Percentiles rank a stretch among this genome's conserved stretches.
These are phyloP conservation scores for Seminavis robusta DNA, from an alignment of 108 stramenopile species.

Conservation along the genomic window DNA sequence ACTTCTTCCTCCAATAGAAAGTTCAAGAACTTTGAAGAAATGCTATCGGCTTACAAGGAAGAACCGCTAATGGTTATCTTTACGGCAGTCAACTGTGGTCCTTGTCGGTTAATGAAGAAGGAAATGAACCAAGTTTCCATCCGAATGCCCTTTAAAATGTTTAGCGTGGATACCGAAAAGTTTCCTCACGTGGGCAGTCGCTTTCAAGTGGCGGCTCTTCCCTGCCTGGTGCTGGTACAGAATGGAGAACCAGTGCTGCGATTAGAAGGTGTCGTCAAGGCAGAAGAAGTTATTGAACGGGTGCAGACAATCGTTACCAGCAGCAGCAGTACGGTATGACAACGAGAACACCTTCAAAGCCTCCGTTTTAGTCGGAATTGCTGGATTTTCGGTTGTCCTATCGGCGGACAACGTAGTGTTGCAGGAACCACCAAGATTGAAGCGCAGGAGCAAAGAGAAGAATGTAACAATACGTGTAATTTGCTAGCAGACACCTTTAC, in stretches of 20 bases:
- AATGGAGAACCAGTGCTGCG: slow-evolving; percentile 44
- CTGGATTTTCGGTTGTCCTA: too few relatives aligned
- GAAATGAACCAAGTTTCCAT: slow-evolving; percentile 20
- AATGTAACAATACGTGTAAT: too few relatives aligned
- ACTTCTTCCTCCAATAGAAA: slow-evolving; percentile 6
- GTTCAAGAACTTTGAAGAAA: slow-evolving; percentile 77
- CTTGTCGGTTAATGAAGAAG: slow-evolving; percentile 63
- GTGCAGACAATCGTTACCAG: too few relatives aligned
- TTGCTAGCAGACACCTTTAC: too few relatives aligned
- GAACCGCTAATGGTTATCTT: slow-evolving; percentile 52
- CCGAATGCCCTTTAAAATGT: slow-evolving; percentile 35
- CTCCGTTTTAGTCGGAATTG: too few relatives aligned
- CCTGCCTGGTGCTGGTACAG: slow-evolving; percentile 54
- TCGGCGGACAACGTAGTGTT: too few relatives aligned
- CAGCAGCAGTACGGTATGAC: too few relatives aligned
- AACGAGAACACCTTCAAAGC: too few relatives aligned
- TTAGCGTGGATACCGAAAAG: slow-evolving; percentile 56
- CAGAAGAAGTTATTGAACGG: slow-evolving; percentile 39
- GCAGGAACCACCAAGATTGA: too few relatives aligned
- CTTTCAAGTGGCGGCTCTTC: slow-evolving; percentile 50
- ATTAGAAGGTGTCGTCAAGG: slow-evolving; percentile 50
- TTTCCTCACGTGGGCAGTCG: slow-evolving; percentile 62
- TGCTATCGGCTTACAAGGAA: slow-evolving; percentile 40
- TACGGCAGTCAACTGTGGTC: slow-evolving; percentile 55
- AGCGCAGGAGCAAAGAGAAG: too few relatives aligned